Evolutionary conservation across 139 green algal species (phyloP).

Genomic region (Chlamydomonas applanata): DNA sequence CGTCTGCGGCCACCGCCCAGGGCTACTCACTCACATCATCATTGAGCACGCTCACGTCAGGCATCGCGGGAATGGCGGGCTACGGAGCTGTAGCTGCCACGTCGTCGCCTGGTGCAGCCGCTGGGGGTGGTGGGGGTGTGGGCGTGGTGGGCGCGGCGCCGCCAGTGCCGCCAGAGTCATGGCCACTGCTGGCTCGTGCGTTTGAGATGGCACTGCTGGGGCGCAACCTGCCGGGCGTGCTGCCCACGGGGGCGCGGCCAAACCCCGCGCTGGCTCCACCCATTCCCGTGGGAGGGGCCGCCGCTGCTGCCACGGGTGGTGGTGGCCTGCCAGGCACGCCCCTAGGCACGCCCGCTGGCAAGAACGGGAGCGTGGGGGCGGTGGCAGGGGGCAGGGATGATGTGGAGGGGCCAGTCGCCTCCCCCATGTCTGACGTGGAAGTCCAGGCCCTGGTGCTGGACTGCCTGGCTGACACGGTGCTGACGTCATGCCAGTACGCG

Average conservation of each 20-base stretch:
- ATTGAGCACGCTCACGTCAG: neutral
- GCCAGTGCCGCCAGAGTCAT: constrained; percentile 16
- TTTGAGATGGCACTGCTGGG: constrained; percentile 70
- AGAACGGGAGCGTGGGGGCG: too few relatives aligned
- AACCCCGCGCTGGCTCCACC: neutral
- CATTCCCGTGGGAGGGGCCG: neutral
- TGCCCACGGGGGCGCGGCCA: neutral
- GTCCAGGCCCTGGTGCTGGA: constrained; percentile 70
- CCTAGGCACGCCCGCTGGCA: neutral
- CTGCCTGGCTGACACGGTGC: constrained; percentile 68
- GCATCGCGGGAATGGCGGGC: neutral
- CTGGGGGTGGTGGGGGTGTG: too few relatives aligned
- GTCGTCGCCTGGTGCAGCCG: neutral
- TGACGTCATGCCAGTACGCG: constrained; percentile 50
- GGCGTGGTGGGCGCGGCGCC: neutral
- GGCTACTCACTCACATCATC: neutral
- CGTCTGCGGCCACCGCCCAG: neutral
- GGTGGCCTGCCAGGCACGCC: neutral
- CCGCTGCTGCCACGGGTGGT: neutral
- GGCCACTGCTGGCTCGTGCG: constrained; percentile 45
- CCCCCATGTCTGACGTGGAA: constrained; percentile 39
- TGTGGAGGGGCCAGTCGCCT: neutral
- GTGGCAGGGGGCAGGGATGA: too few relatives aligned
- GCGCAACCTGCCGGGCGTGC: constrained; percentile 15
- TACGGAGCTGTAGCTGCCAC: neutral